Base-by-base conservation (phyloP, 2,329 filamentous ascomycete species). In the Triangularia setosa region DNA sequence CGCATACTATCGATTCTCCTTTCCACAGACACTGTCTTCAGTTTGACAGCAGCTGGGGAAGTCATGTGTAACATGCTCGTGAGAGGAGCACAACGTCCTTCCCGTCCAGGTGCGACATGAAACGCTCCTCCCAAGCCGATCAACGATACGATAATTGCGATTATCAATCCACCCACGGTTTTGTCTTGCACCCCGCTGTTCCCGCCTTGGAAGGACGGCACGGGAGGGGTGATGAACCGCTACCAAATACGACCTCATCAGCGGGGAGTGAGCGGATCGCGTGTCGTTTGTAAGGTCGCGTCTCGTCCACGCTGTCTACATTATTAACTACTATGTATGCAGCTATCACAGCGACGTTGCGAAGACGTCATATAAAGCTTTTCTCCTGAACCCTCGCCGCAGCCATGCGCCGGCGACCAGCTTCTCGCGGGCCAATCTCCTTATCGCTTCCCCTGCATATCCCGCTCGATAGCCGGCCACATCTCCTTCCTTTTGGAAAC, bases 321-420 rank as follows among this genome's bases (percentile, higher is more conserved):
- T 40, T 40, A 16, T n/a, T n/a, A n/a, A n/a, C n/a, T n/a, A 40
- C 16, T 40, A 14, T 16, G 52, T n/a, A 48, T 48, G 9, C 40
- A 55, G 24, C 52, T 21, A 54, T 27, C 23, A 55, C 23, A 24
- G 24, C 30, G 28, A 57, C n/a, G 30, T 24, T 44, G 8, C 30
- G 21, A 60, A 40, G 58, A 60, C 58, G 58, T 60, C 58, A 60
- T 60, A 30, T 30, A 44, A 52, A 52, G 58, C n/a, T 60, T 60
- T 35, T 30, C 35, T 40, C 33, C 58, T 24, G 24, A 44, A 60
- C 58, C 58, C 58, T 28, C 23, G 58, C 58, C 58, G 35, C 40
- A 60, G 16, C 40, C 30, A 60, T 21, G 35, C 58, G 18, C 16
- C 16, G 7, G 16, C 35, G 35, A 21, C 40, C 40, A 21, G 18